Percentiles rank a stretch among this genome's conserved stretches.
These are phyloP conservation scores for Camelina hispida DNA, from an alignment of 345 rosid genomes.

Conservation along the genomic window DNA sequence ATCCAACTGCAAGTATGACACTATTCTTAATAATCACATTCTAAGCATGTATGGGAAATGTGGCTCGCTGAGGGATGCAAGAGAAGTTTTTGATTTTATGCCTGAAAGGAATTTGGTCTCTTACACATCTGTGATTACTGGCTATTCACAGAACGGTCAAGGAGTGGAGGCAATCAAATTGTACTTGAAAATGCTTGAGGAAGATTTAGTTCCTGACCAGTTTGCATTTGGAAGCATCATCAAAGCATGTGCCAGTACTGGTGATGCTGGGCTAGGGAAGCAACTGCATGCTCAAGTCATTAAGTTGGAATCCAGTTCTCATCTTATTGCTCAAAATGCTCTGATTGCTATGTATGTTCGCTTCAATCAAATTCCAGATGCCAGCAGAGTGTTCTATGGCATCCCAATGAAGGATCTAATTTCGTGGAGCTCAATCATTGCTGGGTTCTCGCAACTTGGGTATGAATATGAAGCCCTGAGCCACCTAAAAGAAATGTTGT, in stretches of 20 bases:
- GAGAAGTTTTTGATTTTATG: slow-evolving; percentile 72
- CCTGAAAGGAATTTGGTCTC: slow-evolving; percentile 69
- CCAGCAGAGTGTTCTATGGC: slow-evolving; percentile 52
- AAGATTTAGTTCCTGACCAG: slow-evolving; percentile 54
- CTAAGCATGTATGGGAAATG: slow-evolving; percentile 80
- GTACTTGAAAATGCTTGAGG: slow-evolving; percentile 54
- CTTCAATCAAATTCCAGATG: slow-evolving; percentile 51
- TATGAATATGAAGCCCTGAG: slow-evolving; percentile 57
- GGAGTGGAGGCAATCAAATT: slow-evolving; percentile 48
- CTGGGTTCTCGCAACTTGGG: slow-evolving; percentile 64
- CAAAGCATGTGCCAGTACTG: slow-evolving; percentile 55
- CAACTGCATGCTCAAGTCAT: slow-evolving; percentile 64
- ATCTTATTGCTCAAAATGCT: slow-evolving; percentile 61
- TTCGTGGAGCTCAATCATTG: slow-evolving; percentile 67
- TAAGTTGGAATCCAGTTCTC: slow-evolving; percentile 52
- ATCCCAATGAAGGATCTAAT: slow-evolving; percentile 58
- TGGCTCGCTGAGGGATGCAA: slow-evolving; percentile 67
- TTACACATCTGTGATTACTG: slow-evolving; percentile 83
- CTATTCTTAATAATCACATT: slow-evolving; percentile 59
- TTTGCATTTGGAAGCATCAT: slow-evolving; percentile 60
- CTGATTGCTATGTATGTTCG: slow-evolving; percentile 65
- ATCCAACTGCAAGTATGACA: slow-evolving; percentile 51
- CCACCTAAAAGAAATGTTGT: slow-evolving; percentile 54
- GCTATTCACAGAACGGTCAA: slow-evolving; percentile 71
- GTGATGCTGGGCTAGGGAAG: slow-evolving; percentile 50